Conservation (phyloP, 2,329 filamentous ascomycete genomes). For the Ophiostoma triangulosporum region DNA sequence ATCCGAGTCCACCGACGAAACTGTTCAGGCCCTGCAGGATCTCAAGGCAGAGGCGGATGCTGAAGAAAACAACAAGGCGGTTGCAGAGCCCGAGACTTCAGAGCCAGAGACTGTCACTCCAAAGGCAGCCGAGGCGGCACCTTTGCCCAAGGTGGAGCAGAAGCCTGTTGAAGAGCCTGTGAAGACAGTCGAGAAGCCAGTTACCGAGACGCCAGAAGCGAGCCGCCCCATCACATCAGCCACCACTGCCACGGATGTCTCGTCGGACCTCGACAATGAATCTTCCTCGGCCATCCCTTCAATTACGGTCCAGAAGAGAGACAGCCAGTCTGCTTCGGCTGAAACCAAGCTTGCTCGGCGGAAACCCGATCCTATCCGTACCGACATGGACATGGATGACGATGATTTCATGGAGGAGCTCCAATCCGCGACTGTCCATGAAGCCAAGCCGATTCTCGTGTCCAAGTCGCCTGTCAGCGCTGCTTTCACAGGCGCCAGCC, state of each 20-base stretch:
- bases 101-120: background rate
- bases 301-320: background rate
- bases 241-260: background rate
- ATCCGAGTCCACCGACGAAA: conserved; percentile 50
- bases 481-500: conserved; percentile 32
- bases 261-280: background rate
- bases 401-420: conserved; percentile 77
- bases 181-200: background rate
- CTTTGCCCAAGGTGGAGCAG: background rate
- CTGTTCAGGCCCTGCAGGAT: conserved; percentile 23
- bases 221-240: background rate
- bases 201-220: background rate
- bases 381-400: conserved; percentile 40
- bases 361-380: conserved; percentile 41
- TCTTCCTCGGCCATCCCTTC: background rate
- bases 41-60: conserved; percentile 1
- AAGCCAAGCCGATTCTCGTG: conserved; percentile 68
- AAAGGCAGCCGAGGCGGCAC: background rate
- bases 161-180: background rate
- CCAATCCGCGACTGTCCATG: conserved; percentile 65
- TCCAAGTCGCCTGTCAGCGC: conserved; percentile 72
- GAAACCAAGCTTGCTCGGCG: conserved; percentile 22
- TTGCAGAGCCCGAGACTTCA: background rate
- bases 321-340: conserved; percentile 13
- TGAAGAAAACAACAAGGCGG: background rate